A percentile compares a stretch with the other conserved stretches of the same genome.
phyloP scores from a whole-genome alignment of 345 rosid genomes.

The Angophora floribunda region DNA sequence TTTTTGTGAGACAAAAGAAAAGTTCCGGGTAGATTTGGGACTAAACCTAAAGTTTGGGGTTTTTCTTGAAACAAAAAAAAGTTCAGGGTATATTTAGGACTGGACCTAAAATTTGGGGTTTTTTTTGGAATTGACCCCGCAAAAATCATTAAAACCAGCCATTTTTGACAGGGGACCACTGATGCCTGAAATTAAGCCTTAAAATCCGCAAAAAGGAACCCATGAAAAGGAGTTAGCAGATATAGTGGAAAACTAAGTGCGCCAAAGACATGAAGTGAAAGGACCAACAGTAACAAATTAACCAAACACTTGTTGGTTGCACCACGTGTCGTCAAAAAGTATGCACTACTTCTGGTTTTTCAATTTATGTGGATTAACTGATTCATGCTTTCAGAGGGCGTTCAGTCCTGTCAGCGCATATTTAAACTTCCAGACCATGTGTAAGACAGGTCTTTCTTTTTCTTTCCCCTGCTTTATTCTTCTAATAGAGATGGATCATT shows the following conservation, averaged over 20 bases:
- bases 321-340: not conserved
- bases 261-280: not conserved
- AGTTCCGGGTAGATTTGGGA: too few relatives aligned
- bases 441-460: not conserved
- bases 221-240: not conserved
- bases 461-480: not conserved
- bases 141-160: not conserved
- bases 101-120: too few relatives aligned
- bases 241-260: not conserved
- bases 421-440: not conserved
- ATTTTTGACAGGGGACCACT: not conserved
- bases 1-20: too few relatives aligned
- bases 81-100: too few relatives aligned
- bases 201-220: not conserved
- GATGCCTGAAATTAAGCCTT: not conserved
- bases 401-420: not conserved
- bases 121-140: too few relatives aligned
- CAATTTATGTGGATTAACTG: not conserved
- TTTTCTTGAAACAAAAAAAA: too few relatives aligned
- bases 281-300: not conserved
- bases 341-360: not conserved
- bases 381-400: not conserved
- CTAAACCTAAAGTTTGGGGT: too few relatives aligned
- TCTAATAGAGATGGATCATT: not conserved
- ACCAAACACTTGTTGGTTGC: not conserved